phyloP scores from a whole-genome alignment of 805 yeast species.

The Pichia ethanolica region DNA sequence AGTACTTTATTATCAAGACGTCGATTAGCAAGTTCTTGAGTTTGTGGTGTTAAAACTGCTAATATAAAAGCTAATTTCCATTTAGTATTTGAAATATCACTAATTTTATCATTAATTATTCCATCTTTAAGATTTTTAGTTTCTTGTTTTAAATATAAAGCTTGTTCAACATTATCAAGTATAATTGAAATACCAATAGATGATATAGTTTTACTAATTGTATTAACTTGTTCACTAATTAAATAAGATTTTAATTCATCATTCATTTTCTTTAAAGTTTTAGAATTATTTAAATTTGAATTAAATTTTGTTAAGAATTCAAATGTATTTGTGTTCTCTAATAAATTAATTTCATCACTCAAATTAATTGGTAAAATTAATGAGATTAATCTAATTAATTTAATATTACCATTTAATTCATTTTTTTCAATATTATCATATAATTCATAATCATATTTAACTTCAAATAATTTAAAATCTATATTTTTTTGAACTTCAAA shows the following conservation, averaged over 20 bases:
- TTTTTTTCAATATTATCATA: background rate
- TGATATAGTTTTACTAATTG: constrained; percentile 32
- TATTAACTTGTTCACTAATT: constrained; percentile 18
- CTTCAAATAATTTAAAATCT: constrained; percentile 9
- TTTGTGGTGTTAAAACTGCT: constrained; percentile 62
- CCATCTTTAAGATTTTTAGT: background rate
- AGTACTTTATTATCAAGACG: constrained; percentile 26
- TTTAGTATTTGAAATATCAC: background rate
- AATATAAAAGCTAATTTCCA: constrained; percentile 61
- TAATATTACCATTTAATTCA: background rate
- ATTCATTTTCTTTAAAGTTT: constrained; percentile 23
- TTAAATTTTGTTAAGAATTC: constrained; percentile 30
- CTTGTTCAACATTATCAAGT: constrained; percentile 35
- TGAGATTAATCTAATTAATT: constrained; percentile 9
- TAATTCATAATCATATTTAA: background rate
- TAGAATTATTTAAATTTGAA: constrained; percentile 18
- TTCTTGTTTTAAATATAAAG: constrained; percentile 8
- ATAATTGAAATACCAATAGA: constrained; percentile 40
- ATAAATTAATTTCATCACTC: constrained; percentile 44
- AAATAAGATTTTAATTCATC: constrained; percentile 26
- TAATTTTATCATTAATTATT: constrained; percentile 1
- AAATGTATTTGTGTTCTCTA: constrained; percentile 44
- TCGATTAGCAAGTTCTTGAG: constrained; percentile 31
- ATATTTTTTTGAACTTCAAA: constrained; percentile 30
- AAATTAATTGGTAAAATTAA: constrained; percentile 41